Evolutionary conservation across 352 stramenopile species (phyloP), one percentile per base, ranked within the genome.

Genomic region (Pythium guiyangense): DNA sequence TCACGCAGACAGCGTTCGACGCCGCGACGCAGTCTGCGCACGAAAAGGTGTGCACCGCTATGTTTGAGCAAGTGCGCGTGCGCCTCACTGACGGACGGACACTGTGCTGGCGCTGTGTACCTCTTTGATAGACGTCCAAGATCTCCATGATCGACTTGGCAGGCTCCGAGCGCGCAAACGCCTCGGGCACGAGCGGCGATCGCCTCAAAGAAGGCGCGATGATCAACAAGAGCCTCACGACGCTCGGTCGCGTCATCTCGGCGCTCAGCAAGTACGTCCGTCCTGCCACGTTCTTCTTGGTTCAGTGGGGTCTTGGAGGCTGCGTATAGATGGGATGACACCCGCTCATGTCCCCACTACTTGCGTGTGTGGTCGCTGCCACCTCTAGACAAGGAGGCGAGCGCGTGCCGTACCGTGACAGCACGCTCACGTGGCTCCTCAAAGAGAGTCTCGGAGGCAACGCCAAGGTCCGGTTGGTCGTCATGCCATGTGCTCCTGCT

Each of bases 221-320:
- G 83, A 97, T 97, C 66, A 97, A 97, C 73, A 92, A 94, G 59
- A 96, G 86, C 22, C 74, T 97, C 46, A 93, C 85, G 27, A 96
- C 86, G 8, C 80, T 97, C 5, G 90, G 90, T 12, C 72, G 86
- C 12, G 88, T 97, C 43, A 96, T 97, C 47, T 90, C 82, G 17
- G 77, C 84, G 29, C 66, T 94, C 14, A 90, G 78, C 76, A 90
- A 88, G 77, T 79, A 63, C 40, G 54, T 44, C 20, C 42, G 22
- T 1, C 12, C 2, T 20, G 39, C n/a, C n/a, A n/a, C n/a, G n/a
- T n/a, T n/a, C n/a, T n/a, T n/a, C n/a, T n/a, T n/a, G n/a, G n/a
- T n/a, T n/a, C n/a, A n/a, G n/a, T n/a, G n/a, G n/a, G n/a, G n/a
- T n/a, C n/a, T n/a, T n/a, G n/a, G n/a, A n/a, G n/a, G n/a, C n/a